Base-by-base conservation (phyloP, 352 stramenopile genomes). In the Halophytophthora polymorphica region DNA sequence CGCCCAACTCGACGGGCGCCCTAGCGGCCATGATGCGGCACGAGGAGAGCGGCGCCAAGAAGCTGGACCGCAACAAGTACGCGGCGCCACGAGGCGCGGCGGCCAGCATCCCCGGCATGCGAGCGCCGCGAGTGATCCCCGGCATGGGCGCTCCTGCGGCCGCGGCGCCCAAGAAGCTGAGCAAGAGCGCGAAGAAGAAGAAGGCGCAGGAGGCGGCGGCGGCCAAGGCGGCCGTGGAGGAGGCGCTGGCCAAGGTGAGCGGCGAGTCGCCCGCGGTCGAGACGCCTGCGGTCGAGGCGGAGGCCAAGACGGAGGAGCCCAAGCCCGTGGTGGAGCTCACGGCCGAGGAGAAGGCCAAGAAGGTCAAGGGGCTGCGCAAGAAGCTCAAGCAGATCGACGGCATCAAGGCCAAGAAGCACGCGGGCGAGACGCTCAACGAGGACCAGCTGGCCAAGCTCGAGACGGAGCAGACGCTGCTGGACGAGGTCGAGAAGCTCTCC, bases 1-100 rank as follows among this genome's bases (percentile, higher is more conserved):
- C 83, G 2, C 90, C 90, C 3, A 83, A 85, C 40, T 96, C 89
- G 43, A 94, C 83, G 0, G 90, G 90, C 25, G 83, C 86, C 10
- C 78, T 99, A 21, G 92, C 96, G 6, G 95, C 97, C 34, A 82
- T 98, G 51, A 97, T 98, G 84, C 73, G 89, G n/a, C 81, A 86
- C 48, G 82, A 95, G 53, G 83, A 92, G 41, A 72, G 72, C 18
- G 84, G 84, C 11, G 74, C 82, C 7, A 83, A 71, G 58, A 95
- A 93, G 61, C 72, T 95, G 15, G 82, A 95, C 49, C 76, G 78
- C 28, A 90, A 91, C 76, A 92, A 93, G 59, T 95, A 92, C 50
- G 76, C 68, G 4, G 65, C 80, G 10, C 76, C 77, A 7, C 70
- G 71, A n/a, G 45, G 60, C 15, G 53, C 50, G 3, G 46, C 53